Base-by-base conservation (phyloP, 768 basidiomycete genomes). In the Suillus tomentosus region DNA sequence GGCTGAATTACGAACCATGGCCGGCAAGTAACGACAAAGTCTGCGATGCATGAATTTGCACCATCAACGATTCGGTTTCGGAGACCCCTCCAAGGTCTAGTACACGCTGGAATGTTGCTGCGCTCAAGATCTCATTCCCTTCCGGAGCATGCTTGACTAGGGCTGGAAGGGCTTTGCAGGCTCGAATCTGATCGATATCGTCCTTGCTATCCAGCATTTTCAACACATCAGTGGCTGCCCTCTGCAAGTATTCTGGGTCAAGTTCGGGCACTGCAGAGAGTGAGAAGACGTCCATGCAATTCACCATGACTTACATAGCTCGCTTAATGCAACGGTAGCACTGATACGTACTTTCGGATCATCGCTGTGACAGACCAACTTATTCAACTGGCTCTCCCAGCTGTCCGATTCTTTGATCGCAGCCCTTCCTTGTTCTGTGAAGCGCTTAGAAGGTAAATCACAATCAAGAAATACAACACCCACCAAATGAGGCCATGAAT, bases 401-500 rank as follows among this genome's bases (percentile, higher is more conserved):
- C 36, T 17, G 4, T 17, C 17, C 27, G 37, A 54, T 14, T 58
- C 10, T 22, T 11, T n/a, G 6, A 63, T 58, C 5, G 55, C 62
- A 36, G 42, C 31, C 34, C 56, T 63, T 22, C 62, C 62, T 22
- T 63, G 24, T 45, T 47, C 62, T 63, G 17, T 19, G 34, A 34
- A 34, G 10, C 17, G 17, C 53, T 54, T 9, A 54, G 53, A 54
- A 34, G 9, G n/a, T 54, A 10, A 19, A 8, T 31, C 1, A 9
- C 17, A 5, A 34, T 53, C 19, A 34, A 10, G 17, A 10, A 15
- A 51, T 2, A 19, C 10, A 34, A 51, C 15, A 37, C 62, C 34
- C 27, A 65, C 64, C 36, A n/a, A 65, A 65, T 15, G 55, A 61
- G 6, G 64, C 50, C 60, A 65, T 54, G 39, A 65, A 62, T 11